These are phyloP conservation scores for Cytospora paraplurivora DNA, from an alignment of 2,329 filamentous ascomycete genomes.

Conservation along the genomic window DNA sequence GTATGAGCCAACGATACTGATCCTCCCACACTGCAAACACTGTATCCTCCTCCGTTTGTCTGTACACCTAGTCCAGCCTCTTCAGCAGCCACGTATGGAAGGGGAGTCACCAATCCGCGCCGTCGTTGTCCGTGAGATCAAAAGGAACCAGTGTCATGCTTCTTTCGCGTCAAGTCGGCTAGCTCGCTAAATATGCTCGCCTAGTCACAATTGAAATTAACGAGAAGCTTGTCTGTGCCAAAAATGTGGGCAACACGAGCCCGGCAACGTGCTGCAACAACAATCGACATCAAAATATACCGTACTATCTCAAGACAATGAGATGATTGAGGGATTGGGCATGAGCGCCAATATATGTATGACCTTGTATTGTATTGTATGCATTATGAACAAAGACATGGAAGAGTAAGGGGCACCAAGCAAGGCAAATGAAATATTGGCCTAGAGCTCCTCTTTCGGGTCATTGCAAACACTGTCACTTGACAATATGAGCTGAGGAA, in stretches of 20 bases:
- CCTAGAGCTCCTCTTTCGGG: constrained; percentile 8
- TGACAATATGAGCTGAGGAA: constrained; percentile 13
- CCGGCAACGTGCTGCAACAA: constrained; percentile 3
- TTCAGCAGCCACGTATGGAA: constrained; percentile 9
- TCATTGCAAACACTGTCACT: constrained; percentile 17
- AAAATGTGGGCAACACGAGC: neutral
- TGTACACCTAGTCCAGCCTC: constrained; percentile 1
- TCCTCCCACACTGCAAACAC: neutral
- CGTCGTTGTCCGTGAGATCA: constrained; percentile 13
- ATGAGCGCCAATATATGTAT: constrained; percentile 17
- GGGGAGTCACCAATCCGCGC: constrained; percentile 16
- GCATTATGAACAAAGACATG: constrained; percentile 19
- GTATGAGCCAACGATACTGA: constrained; percentile 4
- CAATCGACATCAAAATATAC: constrained; percentile 6
- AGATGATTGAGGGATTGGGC: constrained; percentile 12
- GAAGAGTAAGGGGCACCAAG: constrained; percentile 15
- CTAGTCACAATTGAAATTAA: constrained; percentile 5
- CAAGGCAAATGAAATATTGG: constrained; percentile 24
- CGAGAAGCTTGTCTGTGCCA: neutral
- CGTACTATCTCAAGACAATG: constrained; percentile 9
- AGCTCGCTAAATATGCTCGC: neutral
- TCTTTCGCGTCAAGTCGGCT: neutral
- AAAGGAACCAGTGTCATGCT: neutral
- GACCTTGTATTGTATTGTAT: neutral
- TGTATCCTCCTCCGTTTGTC: neutral